Conservation (phyloP, 495 filamentous ascomycete species). For the Penicillium maclennaniae region DNA sequence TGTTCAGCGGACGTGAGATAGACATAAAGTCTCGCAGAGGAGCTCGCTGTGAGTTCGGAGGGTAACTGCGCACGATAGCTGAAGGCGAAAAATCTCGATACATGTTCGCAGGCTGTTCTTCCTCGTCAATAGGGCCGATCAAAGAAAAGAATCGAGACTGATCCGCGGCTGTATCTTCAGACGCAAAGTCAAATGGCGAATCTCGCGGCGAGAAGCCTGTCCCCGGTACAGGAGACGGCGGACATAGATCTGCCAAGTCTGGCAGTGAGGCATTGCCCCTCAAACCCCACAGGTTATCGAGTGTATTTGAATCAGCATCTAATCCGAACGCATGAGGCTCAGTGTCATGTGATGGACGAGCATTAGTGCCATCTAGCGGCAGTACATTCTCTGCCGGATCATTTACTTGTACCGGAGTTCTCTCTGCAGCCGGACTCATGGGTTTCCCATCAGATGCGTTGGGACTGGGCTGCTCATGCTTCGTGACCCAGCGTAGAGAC, state of each 20-base stretch:
- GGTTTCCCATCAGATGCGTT: conserved; percentile 12
- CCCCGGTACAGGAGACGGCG: conserved; percentile 16
- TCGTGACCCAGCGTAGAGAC: conserved; percentile 52
- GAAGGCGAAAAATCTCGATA: conserved; percentile 37
- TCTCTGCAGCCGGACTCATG: conserved; percentile 11
- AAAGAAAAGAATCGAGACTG: conserved; percentile 33
- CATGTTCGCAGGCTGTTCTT: conserved; percentile 18
- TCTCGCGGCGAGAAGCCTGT: conserved; percentile 19
- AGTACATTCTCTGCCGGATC: neutral
- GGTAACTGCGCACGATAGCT: conserved; percentile 38
- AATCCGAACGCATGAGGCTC: conserved; percentile 12
- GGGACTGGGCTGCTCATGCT: conserved; percentile 34
- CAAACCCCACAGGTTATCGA: conserved; percentile 39
- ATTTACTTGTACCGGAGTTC: conserved; percentile 1
- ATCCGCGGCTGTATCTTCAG: conserved; percentile 22
- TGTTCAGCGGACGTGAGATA: conserved; percentile 39
- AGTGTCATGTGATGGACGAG: conserved; percentile 1
- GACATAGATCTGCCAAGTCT: conserved; percentile 34
- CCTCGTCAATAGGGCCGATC: conserved; percentile 19
- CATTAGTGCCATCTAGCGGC: conserved; percentile 7
- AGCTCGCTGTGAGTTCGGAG: conserved; percentile 19
- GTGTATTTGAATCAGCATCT: conserved; percentile 16
- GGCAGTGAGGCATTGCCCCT: conserved; percentile 31
- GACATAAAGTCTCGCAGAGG: conserved; percentile 28
- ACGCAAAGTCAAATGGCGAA: conserved; percentile 25